Evolutionary conservation across 192 early-diverging fungal genomes (phyloP).

Genomic region (Chytriomyces sp.): DNA sequence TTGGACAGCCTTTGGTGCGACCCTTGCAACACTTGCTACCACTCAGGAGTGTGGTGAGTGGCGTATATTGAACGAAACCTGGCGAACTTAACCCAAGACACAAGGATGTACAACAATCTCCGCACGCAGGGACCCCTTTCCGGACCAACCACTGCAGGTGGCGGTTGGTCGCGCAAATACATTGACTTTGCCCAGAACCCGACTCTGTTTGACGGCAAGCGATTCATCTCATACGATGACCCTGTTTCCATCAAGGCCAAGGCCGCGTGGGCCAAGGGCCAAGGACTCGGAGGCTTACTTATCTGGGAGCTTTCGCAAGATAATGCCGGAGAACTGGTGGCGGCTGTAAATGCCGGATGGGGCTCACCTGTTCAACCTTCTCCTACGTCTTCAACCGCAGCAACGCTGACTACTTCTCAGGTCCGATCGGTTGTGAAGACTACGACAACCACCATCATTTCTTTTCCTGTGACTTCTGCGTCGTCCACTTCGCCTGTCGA

Average conservation of each 20-base stretch:
- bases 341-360: not conserved
- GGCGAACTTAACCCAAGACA: not conserved
- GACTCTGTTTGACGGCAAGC: conserved; percentile 56
- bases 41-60: conserved; percentile 51
- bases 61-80: not conserved
- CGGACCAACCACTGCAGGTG: conserved; percentile 40
- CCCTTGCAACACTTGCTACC: not conserved
- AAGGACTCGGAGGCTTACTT: conserved; percentile 42
- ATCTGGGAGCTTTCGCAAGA: conserved; percentile 24
- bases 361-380: not conserved
- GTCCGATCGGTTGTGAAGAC: not conserved
- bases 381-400: not conserved
- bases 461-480: not conserved
- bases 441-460: not conserved
- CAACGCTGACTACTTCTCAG: not conserved
- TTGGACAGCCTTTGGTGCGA: not conserved
- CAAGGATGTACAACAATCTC: conserved; percentile 54
- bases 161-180: conserved; percentile 62
- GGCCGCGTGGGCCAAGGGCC: conserved; percentile 53
- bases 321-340: not conserved
- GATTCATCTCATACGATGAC: conserved; percentile 80
- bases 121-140: conserved; percentile 56
- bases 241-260: conserved; percentile 65
- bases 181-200: conserved; percentile 56
- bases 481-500: not conserved